A percentile compares a stretch with the other conserved stretches of the same genome.
Evolutionary conservation across 2,329 filamentous ascomycete genomes (phyloP).

Genomic region (Akanthomyces muscarius): DNA sequence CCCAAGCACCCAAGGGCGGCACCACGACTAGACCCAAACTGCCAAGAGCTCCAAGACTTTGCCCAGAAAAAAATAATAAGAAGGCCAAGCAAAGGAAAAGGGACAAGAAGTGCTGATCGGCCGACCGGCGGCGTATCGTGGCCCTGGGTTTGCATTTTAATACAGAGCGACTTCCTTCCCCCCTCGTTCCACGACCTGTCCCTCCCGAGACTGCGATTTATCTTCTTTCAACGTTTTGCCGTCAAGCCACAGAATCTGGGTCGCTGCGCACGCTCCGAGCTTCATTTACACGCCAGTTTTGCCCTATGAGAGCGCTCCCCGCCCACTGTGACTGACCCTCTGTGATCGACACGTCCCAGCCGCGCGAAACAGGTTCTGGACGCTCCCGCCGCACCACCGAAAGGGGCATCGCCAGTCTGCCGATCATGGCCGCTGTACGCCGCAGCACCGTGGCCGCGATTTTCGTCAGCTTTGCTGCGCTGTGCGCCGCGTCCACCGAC

Average conservation of each 20-base stretch:
- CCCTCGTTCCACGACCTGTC: neutral
- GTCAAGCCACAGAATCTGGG: neutral
- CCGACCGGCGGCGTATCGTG: constrained; percentile 2
- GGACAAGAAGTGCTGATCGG: constrained; percentile 2
- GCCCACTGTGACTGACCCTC: neutral
- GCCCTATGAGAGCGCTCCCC: neutral
- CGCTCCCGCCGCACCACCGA: neutral
- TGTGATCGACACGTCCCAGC: constrained; percentile 8
- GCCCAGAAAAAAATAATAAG: constrained; percentile 10
- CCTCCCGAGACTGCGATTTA: neutral
- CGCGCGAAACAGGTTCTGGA: neutral
- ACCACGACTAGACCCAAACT: constrained; percentile 13
- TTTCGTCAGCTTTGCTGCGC: neutral
- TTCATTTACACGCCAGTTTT: constrained; percentile 5
- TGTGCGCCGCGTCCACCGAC: neutral
- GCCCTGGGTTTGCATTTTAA: constrained; percentile 7
- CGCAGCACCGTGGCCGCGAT: constrained; percentile 6
- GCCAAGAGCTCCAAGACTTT: constrained; percentile 16
- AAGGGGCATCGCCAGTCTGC: neutral
- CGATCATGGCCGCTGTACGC: constrained; percentile 8
- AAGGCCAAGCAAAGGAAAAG: neutral
- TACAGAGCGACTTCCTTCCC: neutral
- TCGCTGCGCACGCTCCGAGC: neutral
- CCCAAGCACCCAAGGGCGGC: constrained; percentile 1
- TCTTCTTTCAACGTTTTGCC: too few relatives aligned